phyloP scores from a whole-genome alignment of 1,139 yeast species.

The Suhomyces panamericanus region DNA sequence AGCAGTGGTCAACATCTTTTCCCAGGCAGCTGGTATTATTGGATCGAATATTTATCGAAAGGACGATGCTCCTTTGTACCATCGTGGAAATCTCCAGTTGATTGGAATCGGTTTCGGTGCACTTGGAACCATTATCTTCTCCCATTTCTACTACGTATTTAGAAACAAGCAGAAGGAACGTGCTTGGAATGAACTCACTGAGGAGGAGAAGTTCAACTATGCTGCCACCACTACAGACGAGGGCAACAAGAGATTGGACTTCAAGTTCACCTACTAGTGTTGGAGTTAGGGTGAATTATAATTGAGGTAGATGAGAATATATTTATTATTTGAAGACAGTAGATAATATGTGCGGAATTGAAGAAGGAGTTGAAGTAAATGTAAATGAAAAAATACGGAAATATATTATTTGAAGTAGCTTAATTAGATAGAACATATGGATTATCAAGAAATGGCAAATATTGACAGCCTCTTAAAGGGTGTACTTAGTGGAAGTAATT shows the following conservation, averaged over 20 bases:
- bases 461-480: too few species aligned
- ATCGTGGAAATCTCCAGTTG: constrained; percentile 17
- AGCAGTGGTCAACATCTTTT: constrained; percentile 20
- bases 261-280: constrained; percentile 28
- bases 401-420: too few species aligned
- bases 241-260: constrained; percentile 60
- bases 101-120: constrained; percentile 17
- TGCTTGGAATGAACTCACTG: constrained; percentile 49
- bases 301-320: background rate
- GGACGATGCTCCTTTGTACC: constrained; percentile 20
- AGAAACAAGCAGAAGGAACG: constrained; percentile 47
- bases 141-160: constrained; percentile 40
- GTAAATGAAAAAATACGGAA: too few species aligned
- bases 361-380: too few species aligned
- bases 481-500: too few species aligned
- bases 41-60: constrained; percentile 17
- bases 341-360: too few species aligned
- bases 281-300: background rate
- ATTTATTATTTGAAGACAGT: background rate
- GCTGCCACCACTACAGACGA: constrained; percentile 41
- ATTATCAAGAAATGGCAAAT: too few species aligned
- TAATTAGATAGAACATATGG: too few species aligned
- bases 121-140: constrained; percentile 13
- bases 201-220: constrained; percentile 50
- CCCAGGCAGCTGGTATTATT: constrained; percentile 18